A percentile compares a stretch with the other conserved stretches of the same genome.
phyloP scores from a whole-genome alignment of 495 filamentous ascomycete species.

The Lasiosphaeris hirsuta region DNA sequence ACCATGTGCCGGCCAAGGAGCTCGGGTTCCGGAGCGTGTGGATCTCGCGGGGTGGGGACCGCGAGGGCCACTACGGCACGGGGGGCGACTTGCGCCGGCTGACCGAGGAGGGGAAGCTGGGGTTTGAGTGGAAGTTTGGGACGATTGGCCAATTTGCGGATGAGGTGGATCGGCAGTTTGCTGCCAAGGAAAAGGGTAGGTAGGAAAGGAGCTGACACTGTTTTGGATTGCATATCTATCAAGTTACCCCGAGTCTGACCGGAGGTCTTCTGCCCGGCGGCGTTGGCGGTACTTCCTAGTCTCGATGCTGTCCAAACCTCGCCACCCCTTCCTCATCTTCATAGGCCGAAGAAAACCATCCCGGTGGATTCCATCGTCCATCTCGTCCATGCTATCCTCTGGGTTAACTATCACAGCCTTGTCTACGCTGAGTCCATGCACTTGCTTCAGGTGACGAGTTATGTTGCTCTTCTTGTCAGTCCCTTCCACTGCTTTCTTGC shows the following conservation, averaged over 20 bases:
- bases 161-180: conserved; percentile 56
- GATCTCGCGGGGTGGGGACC: conserved; percentile 59
- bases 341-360: conserved; percentile 50
- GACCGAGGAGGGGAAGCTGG: conserved; percentile 39
- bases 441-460: conserved; percentile 26
- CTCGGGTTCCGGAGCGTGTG: conserved; percentile 63
- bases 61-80: conserved; percentile 41
- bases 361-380: conserved; percentile 51
- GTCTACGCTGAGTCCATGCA: conserved; percentile 32
- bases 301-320: conserved; percentile 12
- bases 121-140: conserved; percentile 50
- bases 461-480: conserved; percentile 17
- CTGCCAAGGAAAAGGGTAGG: conserved; percentile 16
- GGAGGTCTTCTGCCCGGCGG: not conserved
- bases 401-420: conserved; percentile 21
- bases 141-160: conserved; percentile 70
- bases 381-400: conserved; percentile 46
- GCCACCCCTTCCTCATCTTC: conserved; percentile 33
- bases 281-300: not conserved
- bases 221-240: conserved; percentile 21
- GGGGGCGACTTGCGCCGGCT: conserved; percentile 38
- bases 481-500: conserved; percentile 11
- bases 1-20: conserved; percentile 66
- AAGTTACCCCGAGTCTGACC: not conserved
- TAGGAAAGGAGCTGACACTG: not conserved